Evolutionary conservation across 2,329 filamentous ascomycete genomes (phyloP).

Genomic region (Xylariomycetidae sp.): DNA sequence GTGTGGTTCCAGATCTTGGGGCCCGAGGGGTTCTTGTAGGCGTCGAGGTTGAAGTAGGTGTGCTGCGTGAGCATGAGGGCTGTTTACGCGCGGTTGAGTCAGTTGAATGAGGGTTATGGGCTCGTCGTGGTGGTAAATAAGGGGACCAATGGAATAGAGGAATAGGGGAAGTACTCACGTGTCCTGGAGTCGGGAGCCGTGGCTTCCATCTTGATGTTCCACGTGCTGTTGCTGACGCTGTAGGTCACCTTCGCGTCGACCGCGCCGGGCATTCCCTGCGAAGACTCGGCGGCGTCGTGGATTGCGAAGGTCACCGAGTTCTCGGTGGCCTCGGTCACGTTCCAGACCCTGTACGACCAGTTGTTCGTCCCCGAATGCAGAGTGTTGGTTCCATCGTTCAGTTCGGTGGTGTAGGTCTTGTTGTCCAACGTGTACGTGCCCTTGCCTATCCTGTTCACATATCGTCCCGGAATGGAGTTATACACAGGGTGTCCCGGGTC

Average conservation of each 20-base stretch:
- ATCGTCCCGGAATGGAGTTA: conserved; percentile 58
- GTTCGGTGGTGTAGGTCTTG: conserved; percentile 45
- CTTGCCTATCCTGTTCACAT: conserved; percentile 61
- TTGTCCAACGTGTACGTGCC: conserved; percentile 50
- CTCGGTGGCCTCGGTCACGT: conserved; percentile 48
- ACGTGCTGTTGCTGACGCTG: conserved; percentile 50
- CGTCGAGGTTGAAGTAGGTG: conserved; percentile 66
- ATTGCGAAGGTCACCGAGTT: conserved; percentile 63
- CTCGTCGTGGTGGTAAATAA: conserved; percentile 10
- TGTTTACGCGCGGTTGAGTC: conserved; percentile 13
- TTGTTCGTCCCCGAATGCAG: conserved; percentile 56
- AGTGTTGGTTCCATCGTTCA: conserved; percentile 51
- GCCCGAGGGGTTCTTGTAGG: conserved; percentile 53
- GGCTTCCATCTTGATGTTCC: conserved; percentile 58
- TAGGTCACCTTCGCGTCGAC: conserved; percentile 60
- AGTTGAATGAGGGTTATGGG: too few relatives aligned
- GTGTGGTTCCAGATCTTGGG: conserved; percentile 57
- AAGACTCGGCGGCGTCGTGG: conserved; percentile 52
- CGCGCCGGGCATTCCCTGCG: conserved; percentile 56
- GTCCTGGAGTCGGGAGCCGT: conserved; percentile 44
- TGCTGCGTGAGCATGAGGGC: conserved; percentile 62
- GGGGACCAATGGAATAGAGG: conserved; percentile 2
- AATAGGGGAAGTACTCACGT: conserved; percentile 26
- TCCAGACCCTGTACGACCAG: conserved; percentile 61
- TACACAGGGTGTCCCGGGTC: conserved; percentile 54